phyloP scores from a whole-genome alignment of 176 grass and related monocot species.

The Thalia dealbata region DNA sequence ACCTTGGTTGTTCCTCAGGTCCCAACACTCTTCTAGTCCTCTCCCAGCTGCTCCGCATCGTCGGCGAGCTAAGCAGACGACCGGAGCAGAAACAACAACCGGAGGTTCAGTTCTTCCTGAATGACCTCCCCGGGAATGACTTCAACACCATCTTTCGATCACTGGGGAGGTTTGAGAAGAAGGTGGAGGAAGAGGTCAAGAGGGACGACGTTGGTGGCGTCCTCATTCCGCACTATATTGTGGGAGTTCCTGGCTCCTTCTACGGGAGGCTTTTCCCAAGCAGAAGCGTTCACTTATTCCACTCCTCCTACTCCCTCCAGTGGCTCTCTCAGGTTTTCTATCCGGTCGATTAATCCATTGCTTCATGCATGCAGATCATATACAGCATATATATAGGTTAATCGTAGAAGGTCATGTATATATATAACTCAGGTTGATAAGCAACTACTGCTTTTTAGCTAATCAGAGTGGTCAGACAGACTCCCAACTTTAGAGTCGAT shows the following conservation, averaged over 20 bases:
- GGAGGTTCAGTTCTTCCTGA: conserved; percentile 60
- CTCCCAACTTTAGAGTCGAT: no score
- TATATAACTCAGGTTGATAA: no score
- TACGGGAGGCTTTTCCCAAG: conserved; percentile 34
- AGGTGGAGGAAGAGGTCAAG: background rate
- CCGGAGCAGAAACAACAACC: background rate
- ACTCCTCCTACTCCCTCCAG: conserved; percentile 27
- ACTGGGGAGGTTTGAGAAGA: conserved; percentile 11
- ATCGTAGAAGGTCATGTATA: no score
- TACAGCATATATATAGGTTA: no score
- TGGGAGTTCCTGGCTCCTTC: conserved; percentile 30
- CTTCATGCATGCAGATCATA: no score
- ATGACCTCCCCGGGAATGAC: conserved; percentile 45
- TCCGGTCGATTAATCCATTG: no score
- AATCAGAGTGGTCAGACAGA: no score
- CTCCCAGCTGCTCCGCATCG: conserved; percentile 10
- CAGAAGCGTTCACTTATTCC: conserved; percentile 38
- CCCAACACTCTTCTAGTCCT: conserved; percentile 32
- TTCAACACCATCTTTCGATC: conserved; percentile 47
- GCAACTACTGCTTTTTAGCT: no score
- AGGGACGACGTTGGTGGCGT: no score
- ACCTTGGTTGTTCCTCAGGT: conserved; percentile 38
- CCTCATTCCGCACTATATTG: conserved; percentile 6
- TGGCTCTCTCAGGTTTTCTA: conserved; percentile 49
- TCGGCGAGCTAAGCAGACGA: background rate